Conservation (phyloP, 2,329 filamentous ascomycete species). For the Berkeleyomyces basicola region DNA sequence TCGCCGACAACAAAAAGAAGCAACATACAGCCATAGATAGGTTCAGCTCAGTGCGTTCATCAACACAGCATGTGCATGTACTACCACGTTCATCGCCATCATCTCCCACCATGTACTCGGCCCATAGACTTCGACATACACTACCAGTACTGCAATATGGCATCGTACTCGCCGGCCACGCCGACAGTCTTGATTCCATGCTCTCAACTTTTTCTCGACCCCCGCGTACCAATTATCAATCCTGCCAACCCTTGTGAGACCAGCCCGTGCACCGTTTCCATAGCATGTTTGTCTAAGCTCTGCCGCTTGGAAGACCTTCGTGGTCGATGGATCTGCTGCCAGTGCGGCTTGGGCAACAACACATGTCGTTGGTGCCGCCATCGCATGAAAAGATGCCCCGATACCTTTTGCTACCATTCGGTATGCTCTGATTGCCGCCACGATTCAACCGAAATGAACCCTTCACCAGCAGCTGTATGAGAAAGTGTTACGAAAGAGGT, state of each 20-base stretch:
- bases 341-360: constrained; percentile 31
- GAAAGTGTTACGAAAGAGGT: neutral
- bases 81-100: constrained; percentile 36
- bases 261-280: constrained; percentile 29
- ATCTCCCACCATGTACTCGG: constrained; percentile 27
- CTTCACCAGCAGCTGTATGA: neutral
- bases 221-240: constrained; percentile 4
- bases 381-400: constrained; percentile 28
- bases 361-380: constrained; percentile 29
- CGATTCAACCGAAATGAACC: constrained; percentile 17
- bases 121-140: constrained; percentile 26
- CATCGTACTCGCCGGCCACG: constrained; percentile 13
- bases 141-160: constrained; percentile 27
- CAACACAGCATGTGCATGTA: constrained; percentile 30
- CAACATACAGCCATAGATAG: neutral
- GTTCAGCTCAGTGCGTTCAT: neutral
- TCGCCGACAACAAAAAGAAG: neutral
- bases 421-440: constrained; percentile 29
- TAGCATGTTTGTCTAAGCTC: constrained; percentile 29
- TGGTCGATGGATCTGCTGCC: constrained; percentile 34
- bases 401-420: constrained; percentile 36
- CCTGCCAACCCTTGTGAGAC: constrained; percentile 26
- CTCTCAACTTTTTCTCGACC: constrained; percentile 18
- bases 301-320: constrained; percentile 33
- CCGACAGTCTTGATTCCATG: constrained; percentile 16